Base-by-base conservation (phyloP, 1,284 basidiomycete species). In the Papiliotrema fonsecae region DNA sequence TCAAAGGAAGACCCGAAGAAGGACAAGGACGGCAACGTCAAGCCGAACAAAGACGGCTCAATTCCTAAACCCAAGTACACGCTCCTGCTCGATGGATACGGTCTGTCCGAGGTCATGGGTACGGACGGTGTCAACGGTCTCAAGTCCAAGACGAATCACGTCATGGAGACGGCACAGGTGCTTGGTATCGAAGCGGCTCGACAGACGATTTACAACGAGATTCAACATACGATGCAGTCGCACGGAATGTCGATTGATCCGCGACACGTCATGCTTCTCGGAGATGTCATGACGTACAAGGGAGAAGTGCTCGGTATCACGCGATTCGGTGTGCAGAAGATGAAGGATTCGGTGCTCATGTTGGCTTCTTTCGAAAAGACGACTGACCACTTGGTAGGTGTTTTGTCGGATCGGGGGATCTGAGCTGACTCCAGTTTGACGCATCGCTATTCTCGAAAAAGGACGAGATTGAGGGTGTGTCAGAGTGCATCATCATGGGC, bases 291-390 rank as follows among this genome's bases (percentile, higher is more conserved):
- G 96, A 86, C 85, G 28, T 97, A 97, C 78, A 99, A 99, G 87
- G 96, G 96, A 47, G 94, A 98, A 72, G 92, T 99, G 6, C 77
- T 99, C 47, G 96, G 96, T 49, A 98, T 99, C 73, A 99, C 96
- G 9, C 87, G 96, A 21, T 98, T 98, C 75, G 96, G 96, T 70
- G 94, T 99, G n/a, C 91, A 94, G 22, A 98, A 98, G 77, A 98
- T 98, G 91, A 98, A 98, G 76, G 96, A 99, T 75, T 97, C 91
- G 62, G 93, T 97, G 1, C 81, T 98, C 61, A 99, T 98, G 96
- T 78, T 98, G 64, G 96, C 96, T 10, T 96, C 91, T 27, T 99
- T 99, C 72, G 96, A 99, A 75, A 98, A 98, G 78, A 98, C 96
- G 25, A 98, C 96, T 11, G 96, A 98, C 76, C 96, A 98, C 72